Evolutionary conservation across 306 rosid species (phyloP).

Genomic region (Acmispon strigosus): DNA sequence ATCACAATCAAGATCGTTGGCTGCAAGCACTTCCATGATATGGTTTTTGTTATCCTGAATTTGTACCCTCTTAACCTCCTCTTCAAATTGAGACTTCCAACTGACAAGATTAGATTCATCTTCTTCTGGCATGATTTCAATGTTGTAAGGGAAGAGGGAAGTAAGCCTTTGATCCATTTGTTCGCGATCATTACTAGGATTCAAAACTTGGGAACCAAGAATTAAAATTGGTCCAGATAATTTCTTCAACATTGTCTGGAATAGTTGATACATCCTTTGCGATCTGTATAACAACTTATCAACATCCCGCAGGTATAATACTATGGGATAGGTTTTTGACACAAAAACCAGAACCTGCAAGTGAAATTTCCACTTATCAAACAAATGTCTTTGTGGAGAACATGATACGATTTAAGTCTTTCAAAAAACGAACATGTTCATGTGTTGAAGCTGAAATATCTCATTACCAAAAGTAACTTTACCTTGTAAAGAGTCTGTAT

Average conservation of each 20-base stretch:
- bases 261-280: conserved; percentile 47
- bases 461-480: background rate
- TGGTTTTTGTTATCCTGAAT: conserved; percentile 86
- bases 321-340: conserved; percentile 69
- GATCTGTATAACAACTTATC: conserved; percentile 60
- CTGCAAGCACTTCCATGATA: conserved; percentile 77
- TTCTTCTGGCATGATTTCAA: conserved; percentile 76
- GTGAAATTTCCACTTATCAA: conserved; percentile 12
- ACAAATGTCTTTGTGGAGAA: background rate
- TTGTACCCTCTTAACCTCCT: conserved; percentile 78
- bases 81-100: conserved; percentile 83
- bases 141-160: conserved; percentile 73
- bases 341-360: conserved; percentile 61
- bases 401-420: background rate
- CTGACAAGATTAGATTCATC: conserved; percentile 69
- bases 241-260: conserved; percentile 66
- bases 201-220: conserved; percentile 67
- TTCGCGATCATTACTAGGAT: conserved; percentile 36
- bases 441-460: background rate
- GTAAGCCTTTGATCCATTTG: conserved; percentile 57
- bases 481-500: conserved; percentile 80
- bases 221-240: conserved; percentile 70
- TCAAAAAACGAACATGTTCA: background rate
- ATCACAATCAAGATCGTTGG: conserved; percentile 82
- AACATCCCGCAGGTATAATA: conserved; percentile 73